Evolutionary conservation across 2,329 filamentous ascomycete species (phyloP), one percentile per base, ranked within the genome.

Genomic region (Diaporthe citriasiana): DNA sequence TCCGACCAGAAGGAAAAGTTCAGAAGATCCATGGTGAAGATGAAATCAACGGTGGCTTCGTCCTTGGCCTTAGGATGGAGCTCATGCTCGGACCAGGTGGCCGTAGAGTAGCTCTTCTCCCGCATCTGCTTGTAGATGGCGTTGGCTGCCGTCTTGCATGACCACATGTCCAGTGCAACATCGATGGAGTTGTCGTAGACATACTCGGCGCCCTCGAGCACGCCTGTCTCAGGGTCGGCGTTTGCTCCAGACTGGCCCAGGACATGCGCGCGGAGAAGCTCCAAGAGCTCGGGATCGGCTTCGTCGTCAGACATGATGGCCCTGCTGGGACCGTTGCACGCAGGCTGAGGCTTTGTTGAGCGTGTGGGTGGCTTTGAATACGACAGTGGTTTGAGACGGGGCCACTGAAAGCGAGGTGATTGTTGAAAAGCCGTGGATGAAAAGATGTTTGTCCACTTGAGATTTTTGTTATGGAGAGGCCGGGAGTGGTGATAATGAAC

Each of bases 1-100:
- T 94, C 92, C 19, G 94, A 97, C 97, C 97, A 99, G 82, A 99
- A 99, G 30, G 93, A 97, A 81, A 98, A 99, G 82, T 99, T 99
- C 68, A 99, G 86, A 38, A 99, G 83, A 82, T 99, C 97, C 95
- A 99, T 97, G 27, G 94, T 95, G 82, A 99, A 98, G 79, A 99
- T 96, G 81, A 99, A 98, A 76, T 94, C 93, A 30, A 97, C 91
- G 0, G 95, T 95, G 68, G 84, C 88, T 79, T 94, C 93, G 80
- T 97, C 92, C 80, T 95, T 95, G 55, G 89, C 79, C 82, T 95
- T 93, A 1, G 97, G 97, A 79, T 99, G 97, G 51, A 99, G 87
- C 81, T 97, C 94, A 82, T 98, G 95, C 79, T 93, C 89, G 19
- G 94, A 91, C 97, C 97, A 99, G 12, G 91, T 93, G 75, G 93